These are phyloP conservation scores for Xylaria sp. DNA, from an alignment of 2,329 filamentous ascomycete genomes.

Conservation along the genomic window DNA sequence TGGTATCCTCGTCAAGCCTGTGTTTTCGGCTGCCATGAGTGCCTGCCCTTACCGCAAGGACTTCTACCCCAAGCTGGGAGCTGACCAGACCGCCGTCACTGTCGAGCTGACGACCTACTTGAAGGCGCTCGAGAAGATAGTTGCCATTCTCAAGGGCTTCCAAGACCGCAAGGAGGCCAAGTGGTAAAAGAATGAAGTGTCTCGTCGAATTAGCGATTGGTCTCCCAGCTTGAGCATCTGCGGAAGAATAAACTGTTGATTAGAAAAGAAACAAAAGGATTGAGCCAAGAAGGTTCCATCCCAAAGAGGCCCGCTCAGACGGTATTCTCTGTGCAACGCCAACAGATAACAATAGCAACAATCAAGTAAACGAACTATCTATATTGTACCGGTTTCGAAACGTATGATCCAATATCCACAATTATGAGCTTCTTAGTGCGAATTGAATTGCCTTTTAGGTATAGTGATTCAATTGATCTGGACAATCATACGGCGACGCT, in stretches of 20 bases:
- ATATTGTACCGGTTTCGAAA: background rate
- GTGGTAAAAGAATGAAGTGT: constrained; percentile 52
- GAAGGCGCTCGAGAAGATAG: constrained; percentile 75
- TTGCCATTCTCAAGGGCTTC: constrained; percentile 74
- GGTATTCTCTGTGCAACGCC: background rate
- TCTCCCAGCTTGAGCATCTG: background rate
- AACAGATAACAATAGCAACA: background rate
- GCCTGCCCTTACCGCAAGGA: constrained; percentile 92
- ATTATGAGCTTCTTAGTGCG: background rate
- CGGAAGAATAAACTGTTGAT: constrained; percentile 2
- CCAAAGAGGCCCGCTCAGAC: background rate
- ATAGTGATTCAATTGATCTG: background rate
- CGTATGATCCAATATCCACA: background rate
- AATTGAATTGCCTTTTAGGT: background rate
- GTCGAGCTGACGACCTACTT: constrained; percentile 74
- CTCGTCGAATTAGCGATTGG: background rate
- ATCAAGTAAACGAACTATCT: background rate
- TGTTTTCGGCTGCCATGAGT: constrained; percentile 92
- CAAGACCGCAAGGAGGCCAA: constrained; percentile 61
- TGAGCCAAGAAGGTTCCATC: background rate
- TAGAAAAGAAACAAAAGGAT: background rate
- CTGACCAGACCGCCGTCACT: constrained; percentile 66
- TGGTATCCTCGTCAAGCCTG: constrained; percentile 84
- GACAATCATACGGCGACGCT: background rate
- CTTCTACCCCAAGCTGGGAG: constrained; percentile 88